Evolutionary conservation across 495 filamentous ascomycete genomes (phyloP), one percentile per base, ranked within the genome.

Genomic region (Trichoderma reesei): DNA sequence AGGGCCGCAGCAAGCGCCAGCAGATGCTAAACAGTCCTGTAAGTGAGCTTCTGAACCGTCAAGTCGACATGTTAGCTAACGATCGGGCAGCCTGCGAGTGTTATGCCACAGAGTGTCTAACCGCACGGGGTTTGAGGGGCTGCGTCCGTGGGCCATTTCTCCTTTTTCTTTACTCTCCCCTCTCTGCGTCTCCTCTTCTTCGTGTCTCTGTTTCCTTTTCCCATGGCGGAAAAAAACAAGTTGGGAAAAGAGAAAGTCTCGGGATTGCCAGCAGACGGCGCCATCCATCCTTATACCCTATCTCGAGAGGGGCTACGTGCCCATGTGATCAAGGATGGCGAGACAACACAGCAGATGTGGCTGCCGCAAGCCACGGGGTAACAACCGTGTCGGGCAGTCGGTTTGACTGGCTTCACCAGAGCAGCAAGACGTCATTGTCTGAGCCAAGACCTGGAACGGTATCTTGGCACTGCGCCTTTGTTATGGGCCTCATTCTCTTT

Each of bases 1-100:
- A 96, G 78, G 90, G 91, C 61, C 85, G 93, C 42, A 96, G 90
- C 74, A 92, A 93, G 82, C 74, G 82, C 16, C 88, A 94, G 75
- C 92, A 85, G 73, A 92, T 96, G 84, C 80, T 97, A 46, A 96
- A 91, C 79, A 95, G 90, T 78, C 92, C 92, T 71, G 91, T 96
- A 85, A 78, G 86, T 85, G 63, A 51, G 62, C 68, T 67, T 59
- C 65, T 61, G 14, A 13, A n/a, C 7, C 1, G 11, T 26, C 16
- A 20, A 56, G 6, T 26, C 46, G 46, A n/a, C 20, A 67, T 73
- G 67, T n/a, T 18, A 6, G 74, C 68, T 61, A 16, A 64, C 33
- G 33, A 20, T 16, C 16, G 18, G 51, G 33, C 64, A 81, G 78
- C 78, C 79, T 36, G 77, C 79, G 13, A 73, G 68, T 42, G 70